A percentile compares a stretch with the other conserved stretches of the same genome.
phyloP scores from a whole-genome alignment of 1,284 basidiomycete species.

The Omphalotus olearius region DNA sequence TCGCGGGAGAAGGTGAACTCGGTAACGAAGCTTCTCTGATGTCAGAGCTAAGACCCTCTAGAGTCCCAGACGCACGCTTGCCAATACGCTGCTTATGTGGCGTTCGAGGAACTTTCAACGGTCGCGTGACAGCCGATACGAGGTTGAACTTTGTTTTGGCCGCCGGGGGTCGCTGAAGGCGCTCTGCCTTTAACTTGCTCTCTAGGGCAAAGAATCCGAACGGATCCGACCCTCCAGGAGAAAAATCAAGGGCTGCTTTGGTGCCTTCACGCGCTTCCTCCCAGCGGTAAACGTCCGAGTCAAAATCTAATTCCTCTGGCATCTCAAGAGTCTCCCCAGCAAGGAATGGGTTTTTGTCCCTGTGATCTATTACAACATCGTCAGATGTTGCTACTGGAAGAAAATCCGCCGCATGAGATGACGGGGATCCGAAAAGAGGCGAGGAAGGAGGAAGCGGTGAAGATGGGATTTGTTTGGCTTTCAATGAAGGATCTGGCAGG shows the following conservation, averaged over 20 bases:
- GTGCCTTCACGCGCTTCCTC: slow-evolving; percentile 6
- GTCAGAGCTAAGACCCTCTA: slow-evolving; percentile 14
- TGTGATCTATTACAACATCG: background rate
- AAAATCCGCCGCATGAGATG: slow-evolving; percentile 3
- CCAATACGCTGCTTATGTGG: slow-evolving; percentile 28
- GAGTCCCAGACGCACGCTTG: background rate
- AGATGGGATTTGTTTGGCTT: slow-evolving; percentile 2
- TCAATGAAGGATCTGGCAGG: background rate
- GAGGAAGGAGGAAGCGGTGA: slow-evolving; percentile 26
- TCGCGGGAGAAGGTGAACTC: slow-evolving; percentile 32
- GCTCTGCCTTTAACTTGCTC: slow-evolving; percentile 33
- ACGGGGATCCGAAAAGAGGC: slow-evolving; percentile 18
- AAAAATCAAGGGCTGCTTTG: background rate
- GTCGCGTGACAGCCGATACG: slow-evolving; percentile 15
- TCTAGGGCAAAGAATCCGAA: slow-evolving; percentile 44
- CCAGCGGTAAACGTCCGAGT: slow-evolving; percentile 6
- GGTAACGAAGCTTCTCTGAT: slow-evolving; percentile 22
- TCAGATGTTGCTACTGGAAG: slow-evolving; percentile 11
- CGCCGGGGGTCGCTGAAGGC: slow-evolving; percentile 15
- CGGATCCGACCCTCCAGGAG: slow-evolving; percentile 29
- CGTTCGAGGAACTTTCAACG: slow-evolving; percentile 25
- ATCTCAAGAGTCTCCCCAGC: background rate
- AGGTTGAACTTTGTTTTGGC: slow-evolving; percentile 13
- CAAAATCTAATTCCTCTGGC: slow-evolving; percentile 11
- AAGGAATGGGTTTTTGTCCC: background rate